A percentile compares a stretch with the other conserved stretches of the same genome.
These are phyloP conservation scores for Ceratocystis papillata DNA, from an alignment of 2,329 filamentous ascomycete species.

Conservation along the genomic window DNA sequence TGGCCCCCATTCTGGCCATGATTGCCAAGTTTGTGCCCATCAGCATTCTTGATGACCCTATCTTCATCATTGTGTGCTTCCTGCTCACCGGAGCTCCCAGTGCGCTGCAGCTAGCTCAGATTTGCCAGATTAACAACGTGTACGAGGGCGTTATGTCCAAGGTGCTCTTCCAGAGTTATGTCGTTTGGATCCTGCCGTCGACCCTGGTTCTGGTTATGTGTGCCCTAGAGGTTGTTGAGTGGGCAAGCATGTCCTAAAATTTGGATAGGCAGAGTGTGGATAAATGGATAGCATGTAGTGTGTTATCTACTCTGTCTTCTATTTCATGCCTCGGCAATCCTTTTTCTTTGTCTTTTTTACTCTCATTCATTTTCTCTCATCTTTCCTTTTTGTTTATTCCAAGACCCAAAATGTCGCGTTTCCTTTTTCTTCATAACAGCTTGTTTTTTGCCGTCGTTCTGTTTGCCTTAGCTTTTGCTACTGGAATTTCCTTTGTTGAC, in stretches of 20 bases:
- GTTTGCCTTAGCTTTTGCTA: background rate
- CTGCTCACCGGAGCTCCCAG: slow-evolving; percentile 87
- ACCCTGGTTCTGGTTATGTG: slow-evolving; percentile 84
- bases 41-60: slow-evolving; percentile 92
- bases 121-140: slow-evolving; percentile 95
- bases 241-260: slow-evolving; percentile 45
- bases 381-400: background rate
- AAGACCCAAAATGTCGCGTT: background rate
- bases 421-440: background rate
- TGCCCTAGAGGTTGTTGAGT: slow-evolving; percentile 84
- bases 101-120: slow-evolving; percentile 89
- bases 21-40: slow-evolving; percentile 83
- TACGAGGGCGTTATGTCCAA: slow-evolving; percentile 91
- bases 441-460: background rate
- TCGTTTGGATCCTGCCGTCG: slow-evolving; percentile 92
- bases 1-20: slow-evolving; percentile 80
- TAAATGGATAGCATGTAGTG: background rate
- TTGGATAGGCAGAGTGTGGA: background rate
- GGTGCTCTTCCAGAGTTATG: slow-evolving; percentile 76
- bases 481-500: too few species aligned
- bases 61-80: slow-evolving; percentile 97
- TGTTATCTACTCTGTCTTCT: background rate
- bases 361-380: background rate
- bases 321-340: background rate
- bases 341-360: background rate